Conservation (phyloP, 148 eudicot genomes). For the Diospyros lotus region DNA sequence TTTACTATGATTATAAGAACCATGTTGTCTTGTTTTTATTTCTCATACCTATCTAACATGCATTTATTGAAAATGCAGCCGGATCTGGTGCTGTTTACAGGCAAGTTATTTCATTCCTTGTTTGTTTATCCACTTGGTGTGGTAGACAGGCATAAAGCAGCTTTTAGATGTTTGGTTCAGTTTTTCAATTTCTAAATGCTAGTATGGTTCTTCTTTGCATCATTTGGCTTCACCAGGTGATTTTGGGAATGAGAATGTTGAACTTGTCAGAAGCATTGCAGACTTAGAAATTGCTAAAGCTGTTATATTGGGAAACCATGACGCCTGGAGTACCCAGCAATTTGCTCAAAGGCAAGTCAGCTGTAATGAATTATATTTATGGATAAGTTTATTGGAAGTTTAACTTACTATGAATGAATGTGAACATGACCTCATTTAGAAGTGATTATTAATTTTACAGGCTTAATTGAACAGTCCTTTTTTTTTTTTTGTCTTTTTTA, state of each 20-base stretch:
- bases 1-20: not conserved
- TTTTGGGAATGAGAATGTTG: constrained; percentile 85
- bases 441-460: not conserved
- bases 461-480: not conserved
- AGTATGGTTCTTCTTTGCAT: not conserved
- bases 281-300: constrained; percentile 66
- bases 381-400: not conserved
- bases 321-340: constrained; percentile 63
- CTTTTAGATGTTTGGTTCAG: not conserved
- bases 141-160: not conserved
- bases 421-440: constrained; percentile 1
- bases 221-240: constrained; percentile 52
- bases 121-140: not conserved
- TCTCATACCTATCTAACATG: constrained; percentile 22
- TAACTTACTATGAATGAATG: not conserved
- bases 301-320: constrained; percentile 88
- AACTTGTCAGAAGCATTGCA: constrained; percentile 68
- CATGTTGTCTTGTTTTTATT: constrained; percentile 1
- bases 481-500: not conserved
- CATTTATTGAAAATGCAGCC: constrained; percentile 60
- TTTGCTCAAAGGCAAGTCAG: constrained; percentile 57
- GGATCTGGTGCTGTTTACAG: constrained; percentile 88
- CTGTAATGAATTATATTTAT: not conserved
- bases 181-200: constrained; percentile 2
- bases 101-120: constrained; percentile 31